Evolutionary conservation across 2,329 filamentous ascomycete genomes (phyloP).

Genomic region (Celoporthe dispersa): DNA sequence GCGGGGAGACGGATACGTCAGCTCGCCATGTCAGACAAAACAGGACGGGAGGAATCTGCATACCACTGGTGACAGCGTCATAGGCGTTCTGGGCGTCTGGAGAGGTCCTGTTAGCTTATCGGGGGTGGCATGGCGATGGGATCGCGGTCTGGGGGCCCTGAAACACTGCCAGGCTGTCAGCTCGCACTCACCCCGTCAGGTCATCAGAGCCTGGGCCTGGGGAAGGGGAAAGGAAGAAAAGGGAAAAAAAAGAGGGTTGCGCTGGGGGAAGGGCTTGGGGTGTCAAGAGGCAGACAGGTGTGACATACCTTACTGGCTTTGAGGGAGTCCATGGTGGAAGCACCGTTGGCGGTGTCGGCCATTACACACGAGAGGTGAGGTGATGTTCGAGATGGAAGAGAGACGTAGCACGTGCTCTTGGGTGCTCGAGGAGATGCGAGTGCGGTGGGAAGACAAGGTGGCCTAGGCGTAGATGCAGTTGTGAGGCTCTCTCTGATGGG

Average conservation of each 20-base stretch:
- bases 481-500: neutral
- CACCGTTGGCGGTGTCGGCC: constrained; percentile 54
- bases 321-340: constrained; percentile 49
- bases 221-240: no score
- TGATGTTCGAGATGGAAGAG: constrained; percentile 14
- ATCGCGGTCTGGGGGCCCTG: constrained; percentile 31
- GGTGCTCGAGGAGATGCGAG: neutral
- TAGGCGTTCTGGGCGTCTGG: constrained; percentile 56
- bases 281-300: neutral
- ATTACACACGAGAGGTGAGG: constrained; percentile 37
- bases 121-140: constrained; percentile 31
- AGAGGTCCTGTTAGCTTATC: constrained; percentile 39
- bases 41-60: neutral
- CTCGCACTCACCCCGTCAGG: constrained; percentile 11
- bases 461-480: neutral
- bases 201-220: neutral
- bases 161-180: constrained; percentile 45
- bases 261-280: neutral
- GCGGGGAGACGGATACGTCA: constrained; percentile 17
- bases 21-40: neutral
- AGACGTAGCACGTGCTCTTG: constrained; percentile 5
- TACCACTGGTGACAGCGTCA: constrained; percentile 54
- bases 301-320: constrained; percentile 59
- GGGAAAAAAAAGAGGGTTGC: neutral
- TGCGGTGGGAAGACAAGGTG: neutral